These are phyloP conservation scores for Xylaria sp. DNA, from an alignment of 2,329 filamentous ascomycete species.

Conservation along the genomic window DNA sequence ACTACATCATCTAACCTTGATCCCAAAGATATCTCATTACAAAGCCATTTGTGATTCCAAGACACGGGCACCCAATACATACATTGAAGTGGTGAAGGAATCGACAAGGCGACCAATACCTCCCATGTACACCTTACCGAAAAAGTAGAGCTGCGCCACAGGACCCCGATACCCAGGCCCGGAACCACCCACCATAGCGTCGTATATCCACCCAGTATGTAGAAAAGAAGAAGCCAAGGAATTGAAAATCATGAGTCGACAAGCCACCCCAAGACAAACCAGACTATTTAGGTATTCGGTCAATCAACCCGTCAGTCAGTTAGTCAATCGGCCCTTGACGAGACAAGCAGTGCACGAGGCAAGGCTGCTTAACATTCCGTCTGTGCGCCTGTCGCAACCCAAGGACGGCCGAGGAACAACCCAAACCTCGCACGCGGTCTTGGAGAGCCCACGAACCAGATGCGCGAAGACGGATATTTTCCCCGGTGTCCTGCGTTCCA, in stretches of 20 bases:
- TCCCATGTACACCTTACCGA: conserved; percentile 4
- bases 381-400: not conserved
- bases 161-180: conserved; percentile 10
- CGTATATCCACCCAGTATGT: not conserved
- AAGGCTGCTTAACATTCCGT: not conserved
- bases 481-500: conserved; percentile 2
- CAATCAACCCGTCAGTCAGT: too few relatives aligned
- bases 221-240: not conserved
- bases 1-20: too few relatives aligned
- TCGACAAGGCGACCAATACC: conserved; percentile 29
- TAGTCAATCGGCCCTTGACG: not conserved
- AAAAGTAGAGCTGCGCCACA: conserved; percentile 16
- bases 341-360: conserved; percentile 7
- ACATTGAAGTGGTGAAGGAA: conserved; percentile 28
- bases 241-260: not conserved
- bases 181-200: conserved; percentile 9
- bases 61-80: not conserved
- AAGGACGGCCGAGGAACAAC: not conserved
- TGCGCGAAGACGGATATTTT: too few relatives aligned
- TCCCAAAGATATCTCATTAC: not conserved
- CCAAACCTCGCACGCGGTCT: not conserved
- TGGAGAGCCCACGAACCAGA: too few relatives aligned
- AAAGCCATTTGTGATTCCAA: not conserved
- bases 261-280: conserved; percentile 15
- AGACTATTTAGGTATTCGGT: too few relatives aligned